Evolutionary conservation across 129 eudicot genomes (phyloP), one percentile per base, ranked within the genome.

Genomic region (Flaveria linearis): DNA sequence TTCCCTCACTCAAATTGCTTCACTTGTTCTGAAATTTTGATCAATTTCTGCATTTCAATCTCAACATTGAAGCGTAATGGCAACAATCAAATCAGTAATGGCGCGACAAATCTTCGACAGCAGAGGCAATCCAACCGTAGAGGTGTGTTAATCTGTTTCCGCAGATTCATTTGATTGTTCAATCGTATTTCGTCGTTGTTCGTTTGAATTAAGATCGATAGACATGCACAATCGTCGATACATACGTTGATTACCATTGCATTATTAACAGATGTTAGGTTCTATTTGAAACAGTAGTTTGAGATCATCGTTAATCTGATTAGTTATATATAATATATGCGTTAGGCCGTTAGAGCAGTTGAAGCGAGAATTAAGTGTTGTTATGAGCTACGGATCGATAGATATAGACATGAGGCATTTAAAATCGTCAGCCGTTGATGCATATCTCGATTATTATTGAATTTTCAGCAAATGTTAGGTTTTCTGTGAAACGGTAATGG

Each of bases 21-120:
- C 52, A 5, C 28, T 13, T n/a, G 53, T 0, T 55, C 53, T 49
- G 4, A 13, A 47, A 14, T 4, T 9, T 2, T 12, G 55, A 49
- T 66, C 60, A 73, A 45, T 30, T 14, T 73, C 49, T 73, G 75
- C 81, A 36, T 43, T 42, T 15, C 12, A n/a, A 36, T 67, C 79
- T 45, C 68, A 74, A 46, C 74, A 52, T 22, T 41, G 25, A 58
- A 66, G 52, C 45, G 43, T 16, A 46, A 92, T 92, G 98, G 98
- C 93, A 3, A 86, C 95, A 9, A 90, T 93, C 79, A 51, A 85
- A 64, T 64, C 77, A 75, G 80, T 93, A 50, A 82, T 83, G 73
- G 98, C 96, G 15, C 96, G 98, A 4, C 96, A 92, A 85, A 93
- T 93, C 92, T 93, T 89, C 80, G 98, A 93, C 77, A 93, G 98